Conservation (phyloP, 805 yeast genomes). For the Saturnispora besseyi region DNA sequence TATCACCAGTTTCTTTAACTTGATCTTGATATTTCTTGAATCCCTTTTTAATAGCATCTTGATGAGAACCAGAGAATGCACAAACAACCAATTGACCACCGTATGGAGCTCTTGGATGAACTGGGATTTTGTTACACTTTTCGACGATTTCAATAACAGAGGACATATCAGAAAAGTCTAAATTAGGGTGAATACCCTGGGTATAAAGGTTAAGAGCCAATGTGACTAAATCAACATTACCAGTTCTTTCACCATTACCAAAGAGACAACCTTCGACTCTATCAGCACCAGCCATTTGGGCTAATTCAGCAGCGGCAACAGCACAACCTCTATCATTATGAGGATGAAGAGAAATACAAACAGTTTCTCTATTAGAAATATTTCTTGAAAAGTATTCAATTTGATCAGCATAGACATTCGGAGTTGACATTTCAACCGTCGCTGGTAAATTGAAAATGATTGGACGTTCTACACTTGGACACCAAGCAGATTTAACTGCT, state of each 20-base stretch:
- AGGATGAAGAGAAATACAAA: conserved; percentile 70
- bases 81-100: conserved; percentile 78
- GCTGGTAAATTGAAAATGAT: conserved; percentile 79
- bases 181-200: conserved; percentile 62
- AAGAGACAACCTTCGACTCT: conserved; percentile 80
- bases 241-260: conserved; percentile 85
- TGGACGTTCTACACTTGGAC: conserved; percentile 52
- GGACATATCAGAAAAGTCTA: conserved; percentile 62
- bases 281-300: conserved; percentile 79
- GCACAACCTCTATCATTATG: conserved; percentile 85
- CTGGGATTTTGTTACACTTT: conserved; percentile 72
- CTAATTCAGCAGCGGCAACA: conserved; percentile 82
- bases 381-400: conserved; percentile 61
- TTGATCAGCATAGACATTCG: conserved; percentile 79
- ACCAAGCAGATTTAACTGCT: conserved; percentile 71
- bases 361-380: conserved; percentile 56
- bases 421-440: conserved; percentile 74
- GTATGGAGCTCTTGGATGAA: conserved; percentile 71
- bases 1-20: conserved; percentile 25
- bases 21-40: conserved; percentile 40
- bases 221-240: conserved; percentile 76
- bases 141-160: conserved; percentile 66
- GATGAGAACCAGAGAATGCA: conserved; percentile 82
- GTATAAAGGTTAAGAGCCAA: conserved; percentile 70
- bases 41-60: conserved; percentile 83